Evolutionary conservation across 768 basidiomycete genomes (phyloP), one percentile per base, ranked within the genome.

Genomic region (Macrolepiota albuminosa): DNA sequence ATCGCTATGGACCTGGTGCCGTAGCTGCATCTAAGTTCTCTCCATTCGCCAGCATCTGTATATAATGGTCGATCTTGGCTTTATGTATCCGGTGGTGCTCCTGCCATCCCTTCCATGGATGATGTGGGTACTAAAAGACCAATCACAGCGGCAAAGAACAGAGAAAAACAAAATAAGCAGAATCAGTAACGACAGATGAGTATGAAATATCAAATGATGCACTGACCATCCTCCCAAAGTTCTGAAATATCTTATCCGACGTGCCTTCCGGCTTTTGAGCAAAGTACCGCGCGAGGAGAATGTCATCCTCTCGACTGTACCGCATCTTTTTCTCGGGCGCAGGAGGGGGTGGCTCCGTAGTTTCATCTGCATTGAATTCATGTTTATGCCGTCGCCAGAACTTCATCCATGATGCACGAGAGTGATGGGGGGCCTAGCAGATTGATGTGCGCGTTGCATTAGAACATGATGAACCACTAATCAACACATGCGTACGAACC

Each of bases 61-160:
- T 87, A 43, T 90, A 80, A 72, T 92, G 86, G 66, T 93, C 92
- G 62, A 93, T 92, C 68, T 90, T 91, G 13, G 84, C 79, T 68
- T 93, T 93, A 70, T 93, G 92, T 66, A 93, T 91, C 46, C 92
- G 83, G 69, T 93, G 87, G 69, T 93, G 92, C 67, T 94, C 92
- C 71, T 94, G 92, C 92, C 92, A 94, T 14, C 92, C 92, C 70
- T 94, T 94, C 92, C 92, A 94, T 3, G 92, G 92, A 75, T 94
- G 92, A 69, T 93, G 89, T 2, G 91, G 84, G 71, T 93, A 81
- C 91, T 94, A 66, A 18, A 62, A 56, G 51, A 42, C 43, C 18
- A 6, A 46, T 24, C 54, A 24, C 26, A 8, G 6, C 43, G 34
- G 31, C 29, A 18, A 54, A 39, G 16, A 21, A 42, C 37, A 54